These are phyloP conservation scores for Wickerhamomyces pijperi DNA, from an alignment of 805 yeast genomes.

Conservation along the genomic window DNA sequence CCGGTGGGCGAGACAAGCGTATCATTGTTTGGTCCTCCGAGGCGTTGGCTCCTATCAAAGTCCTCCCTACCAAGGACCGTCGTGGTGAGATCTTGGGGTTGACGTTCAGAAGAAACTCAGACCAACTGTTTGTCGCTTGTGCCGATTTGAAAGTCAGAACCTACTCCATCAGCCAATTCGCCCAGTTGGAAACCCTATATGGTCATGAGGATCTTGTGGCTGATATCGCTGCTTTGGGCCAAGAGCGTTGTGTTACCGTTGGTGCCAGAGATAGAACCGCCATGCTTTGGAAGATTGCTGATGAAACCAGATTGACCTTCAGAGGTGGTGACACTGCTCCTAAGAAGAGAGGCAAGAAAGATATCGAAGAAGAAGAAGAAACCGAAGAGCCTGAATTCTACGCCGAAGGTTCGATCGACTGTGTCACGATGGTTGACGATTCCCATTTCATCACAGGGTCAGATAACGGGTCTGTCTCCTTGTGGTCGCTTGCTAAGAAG, in stretches of 20 bases:
- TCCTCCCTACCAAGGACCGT: constrained; percentile 62
- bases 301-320: constrained; percentile 87
- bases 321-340: constrained; percentile 68
- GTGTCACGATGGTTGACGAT: constrained; percentile 85
- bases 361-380: constrained; percentile 20
- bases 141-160: constrained; percentile 87
- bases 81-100: constrained; percentile 64
- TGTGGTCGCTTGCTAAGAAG: constrained; percentile 88
- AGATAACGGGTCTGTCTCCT: constrained; percentile 81
- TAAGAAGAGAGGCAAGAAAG: constrained; percentile 22
- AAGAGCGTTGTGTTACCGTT: constrained; percentile 91
- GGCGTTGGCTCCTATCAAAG: constrained; percentile 62
- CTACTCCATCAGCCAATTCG: constrained; percentile 71
- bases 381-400: constrained; percentile 29
- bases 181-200: constrained; percentile 82
- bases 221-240: constrained; percentile 69
- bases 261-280: constrained; percentile 94
- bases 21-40: constrained; percentile 82
- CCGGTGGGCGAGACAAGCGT: constrained; percentile 81
- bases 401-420: constrained; percentile 83
- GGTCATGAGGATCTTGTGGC: constrained; percentile 91
- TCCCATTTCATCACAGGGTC: constrained; percentile 90
- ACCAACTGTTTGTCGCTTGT: constrained; percentile 85
- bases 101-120: constrained; percentile 68
- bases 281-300: constrained; percentile 93